phyloP scores from a whole-genome alignment of 163 green algal species.

The Picocystis sp. region DNA sequence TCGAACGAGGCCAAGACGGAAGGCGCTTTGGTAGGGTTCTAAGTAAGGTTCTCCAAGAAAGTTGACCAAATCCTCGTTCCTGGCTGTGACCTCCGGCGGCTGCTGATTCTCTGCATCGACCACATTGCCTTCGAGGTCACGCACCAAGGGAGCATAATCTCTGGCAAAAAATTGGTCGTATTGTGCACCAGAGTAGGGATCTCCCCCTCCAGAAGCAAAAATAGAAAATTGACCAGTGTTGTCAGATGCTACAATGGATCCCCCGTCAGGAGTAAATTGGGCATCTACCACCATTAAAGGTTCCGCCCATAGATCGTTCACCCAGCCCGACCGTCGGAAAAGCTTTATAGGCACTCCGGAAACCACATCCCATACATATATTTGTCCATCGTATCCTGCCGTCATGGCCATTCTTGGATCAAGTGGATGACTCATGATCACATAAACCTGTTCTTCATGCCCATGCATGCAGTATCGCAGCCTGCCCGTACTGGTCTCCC shows the following conservation, averaged over 20 bases:
- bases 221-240: slow-evolving; percentile 38
- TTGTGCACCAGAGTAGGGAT: too few species aligned
- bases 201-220: slow-evolving; percentile 34
- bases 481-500: background rate
- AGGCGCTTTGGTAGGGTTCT: too few species aligned
- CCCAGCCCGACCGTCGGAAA: background rate
- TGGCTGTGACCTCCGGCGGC: too few species aligned
- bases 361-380: slow-evolving; percentile 37
- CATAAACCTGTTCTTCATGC: slow-evolving; percentile 18
- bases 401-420: slow-evolving; percentile 40
- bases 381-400: slow-evolving; percentile 41
- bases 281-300: slow-evolving; percentile 44
- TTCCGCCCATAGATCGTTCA: slow-evolving; percentile 34
- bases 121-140: too few species aligned
- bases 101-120: too few species aligned
- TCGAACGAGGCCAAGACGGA: too few species aligned
- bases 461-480: background rate
- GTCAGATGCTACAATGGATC: slow-evolving; percentile 10
- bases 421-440: slow-evolving; percentile 43
- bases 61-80: too few species aligned
- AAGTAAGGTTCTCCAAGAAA: too few species aligned
- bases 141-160: too few species aligned
- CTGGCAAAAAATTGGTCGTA: too few species aligned
- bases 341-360: slow-evolving; percentile 19
- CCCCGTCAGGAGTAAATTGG: slow-evolving; percentile 30